These are phyloP conservation scores for Apophysomyces sp. DNA, from an alignment of 371 early-diverging fungal species.

Conservation along the genomic window DNA sequence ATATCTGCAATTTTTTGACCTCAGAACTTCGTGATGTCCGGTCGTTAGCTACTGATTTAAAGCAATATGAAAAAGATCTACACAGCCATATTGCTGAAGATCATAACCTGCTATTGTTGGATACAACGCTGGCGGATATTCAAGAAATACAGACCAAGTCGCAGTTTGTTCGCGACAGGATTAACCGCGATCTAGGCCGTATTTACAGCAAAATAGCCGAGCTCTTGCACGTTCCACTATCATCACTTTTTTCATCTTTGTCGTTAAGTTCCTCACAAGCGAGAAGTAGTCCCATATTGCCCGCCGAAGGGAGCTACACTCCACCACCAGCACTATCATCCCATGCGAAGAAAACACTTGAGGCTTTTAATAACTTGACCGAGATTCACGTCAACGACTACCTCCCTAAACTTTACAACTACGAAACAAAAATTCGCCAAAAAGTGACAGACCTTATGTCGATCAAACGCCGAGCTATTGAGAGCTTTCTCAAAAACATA, in stretches of 20 bases:
- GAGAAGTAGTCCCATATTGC: neutral
- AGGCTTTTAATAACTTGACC: constrained; percentile 62
- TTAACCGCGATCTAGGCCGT: constrained; percentile 34
- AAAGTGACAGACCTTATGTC: constrained; percentile 20
- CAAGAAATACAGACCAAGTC: constrained; percentile 18
- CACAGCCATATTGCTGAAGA: constrained; percentile 22
- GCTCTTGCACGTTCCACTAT: constrained; percentile 20
- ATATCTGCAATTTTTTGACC: constrained; percentile 18
- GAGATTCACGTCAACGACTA: constrained; percentile 66
- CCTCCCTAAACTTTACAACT: constrained; percentile 41
- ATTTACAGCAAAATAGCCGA: constrained; percentile 32
- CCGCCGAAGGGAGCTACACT: neutral
- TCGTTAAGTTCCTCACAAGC: neutral
- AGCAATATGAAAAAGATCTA: constrained; percentile 22
- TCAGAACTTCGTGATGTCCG: constrained; percentile 21
- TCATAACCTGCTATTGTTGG: constrained; percentile 28
- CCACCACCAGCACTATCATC: constrained; percentile 2
- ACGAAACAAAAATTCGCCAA: constrained; percentile 39
- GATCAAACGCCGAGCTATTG: constrained; percentile 38
- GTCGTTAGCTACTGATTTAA: constrained; percentile 8
- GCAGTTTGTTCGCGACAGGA: constrained; percentile 24
- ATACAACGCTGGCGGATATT: constrained; percentile 28
- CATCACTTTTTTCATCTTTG: constrained; percentile 9
- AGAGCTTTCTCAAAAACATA: constrained; percentile 34
- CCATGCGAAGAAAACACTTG: constrained; percentile 42